phyloP scores from a whole-genome alignment of 305 asterid genomes.

The Withania somnifera region DNA sequence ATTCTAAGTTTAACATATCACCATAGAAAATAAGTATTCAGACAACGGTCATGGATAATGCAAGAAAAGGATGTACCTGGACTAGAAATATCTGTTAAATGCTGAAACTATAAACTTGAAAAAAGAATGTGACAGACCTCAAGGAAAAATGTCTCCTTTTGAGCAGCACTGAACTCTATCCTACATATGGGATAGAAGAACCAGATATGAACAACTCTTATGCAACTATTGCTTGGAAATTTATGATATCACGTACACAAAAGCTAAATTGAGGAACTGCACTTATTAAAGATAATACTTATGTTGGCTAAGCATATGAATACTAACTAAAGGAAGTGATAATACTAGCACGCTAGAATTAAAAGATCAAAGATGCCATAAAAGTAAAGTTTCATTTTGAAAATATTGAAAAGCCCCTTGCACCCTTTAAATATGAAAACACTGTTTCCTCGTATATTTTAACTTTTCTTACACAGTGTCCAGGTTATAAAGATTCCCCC shows the following conservation, averaged over 20 bases:
- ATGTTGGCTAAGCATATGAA: background rate
- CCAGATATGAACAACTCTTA: slow-evolving; percentile 11
- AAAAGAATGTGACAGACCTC: slow-evolving; percentile 34
- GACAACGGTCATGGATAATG: background rate
- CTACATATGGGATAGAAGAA: slow-evolving; percentile 29
- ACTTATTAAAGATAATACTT: background rate
- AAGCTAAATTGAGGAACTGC: background rate
- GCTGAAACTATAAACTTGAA: background rate
- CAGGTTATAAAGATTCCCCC: background rate
- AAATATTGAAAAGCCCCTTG: background rate
- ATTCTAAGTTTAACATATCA: background rate
- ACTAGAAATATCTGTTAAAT: background rate
- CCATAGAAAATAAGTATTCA: background rate
- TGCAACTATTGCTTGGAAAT: background rate
- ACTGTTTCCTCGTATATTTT: background rate
- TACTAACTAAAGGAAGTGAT: background rate
- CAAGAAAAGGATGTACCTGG: background rate
- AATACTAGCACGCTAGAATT: background rate
- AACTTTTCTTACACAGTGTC: background rate
- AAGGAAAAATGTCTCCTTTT: slow-evolving; percentile 63
- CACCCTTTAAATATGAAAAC: background rate
- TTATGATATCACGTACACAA: background rate
- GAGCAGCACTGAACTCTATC: slow-evolving; percentile 69
- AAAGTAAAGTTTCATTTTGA: background rate
- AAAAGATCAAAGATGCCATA: background rate